These are phyloP conservation scores for Trichoderma sp. DNA, from an alignment of 2,329 filamentous ascomycete genomes.

Conservation along the genomic window DNA sequence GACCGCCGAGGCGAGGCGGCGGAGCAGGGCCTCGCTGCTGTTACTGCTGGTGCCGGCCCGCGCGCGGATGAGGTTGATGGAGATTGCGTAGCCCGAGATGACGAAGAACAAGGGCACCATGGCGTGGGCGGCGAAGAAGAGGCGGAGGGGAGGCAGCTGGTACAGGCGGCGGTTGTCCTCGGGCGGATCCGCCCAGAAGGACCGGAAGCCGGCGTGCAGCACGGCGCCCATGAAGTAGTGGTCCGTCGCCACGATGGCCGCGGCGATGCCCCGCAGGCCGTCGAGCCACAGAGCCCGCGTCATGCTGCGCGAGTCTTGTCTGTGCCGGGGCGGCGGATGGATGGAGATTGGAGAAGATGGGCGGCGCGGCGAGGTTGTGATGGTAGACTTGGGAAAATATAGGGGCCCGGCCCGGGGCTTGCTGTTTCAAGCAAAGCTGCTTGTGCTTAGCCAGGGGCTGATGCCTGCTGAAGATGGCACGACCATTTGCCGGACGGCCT, in stretches of 20 bases:
- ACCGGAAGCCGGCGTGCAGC: slow-evolving; percentile 21
- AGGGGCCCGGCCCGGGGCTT: neutral
- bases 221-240: slow-evolving; percentile 25
- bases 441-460: neutral
- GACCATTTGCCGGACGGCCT: no score
- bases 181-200: slow-evolving; percentile 22
- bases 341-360: neutral
- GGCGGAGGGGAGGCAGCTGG: slow-evolving; percentile 16
- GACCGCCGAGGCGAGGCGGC: slow-evolving; percentile 13
- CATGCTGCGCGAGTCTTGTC: slow-evolving; percentile 7
- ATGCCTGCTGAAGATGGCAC: no score
- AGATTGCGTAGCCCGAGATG: slow-evolving; percentile 20
- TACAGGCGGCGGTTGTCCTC: slow-evolving; percentile 17
- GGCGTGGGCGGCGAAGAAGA: slow-evolving; percentile 18
- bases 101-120: slow-evolving; percentile 26
- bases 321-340: neutral
- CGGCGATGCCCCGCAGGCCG: slow-evolving; percentile 22
- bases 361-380: neutral
- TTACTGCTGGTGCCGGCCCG: neutral
- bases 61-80: slow-evolving; percentile 18
- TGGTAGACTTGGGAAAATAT: slow-evolving; percentile 1
- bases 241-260: slow-evolving; percentile 22
- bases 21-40: slow-evolving; percentile 13
- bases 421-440: slow-evolving; percentile 16
- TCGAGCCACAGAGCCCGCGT: slow-evolving; percentile 20